Base-by-base conservation (phyloP, 2,329 filamentous ascomycete species). In the Orbilia brochopaga region DNA sequence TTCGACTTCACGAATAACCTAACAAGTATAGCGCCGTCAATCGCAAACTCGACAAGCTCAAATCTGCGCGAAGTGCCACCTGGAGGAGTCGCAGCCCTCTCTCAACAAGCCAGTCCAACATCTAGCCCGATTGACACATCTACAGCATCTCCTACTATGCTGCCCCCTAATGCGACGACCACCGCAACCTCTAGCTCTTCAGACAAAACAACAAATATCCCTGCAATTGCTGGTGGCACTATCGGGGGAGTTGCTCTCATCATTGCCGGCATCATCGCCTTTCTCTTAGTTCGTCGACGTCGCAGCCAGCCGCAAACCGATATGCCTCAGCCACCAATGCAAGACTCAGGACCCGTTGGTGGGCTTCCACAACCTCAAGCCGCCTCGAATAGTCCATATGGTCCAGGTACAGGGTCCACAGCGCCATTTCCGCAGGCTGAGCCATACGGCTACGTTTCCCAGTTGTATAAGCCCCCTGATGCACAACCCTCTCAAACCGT, bases 1-100 rank as follows among this genome's bases (percentile, higher is more conserved):
- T 72, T 72, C 35, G 67, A 72, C 32, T 72, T 56, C 11, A 65
- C 67, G 2, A 72, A 72, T 56, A 72, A 72, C 35, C 48, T 19
- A 7, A 72, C 67, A 19, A 63, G 58, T 13, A 32, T 72, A 17
- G 67, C 67, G 4, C 60, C 51, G 35, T 65, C 67, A 2, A 42
- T 72, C 27, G 27, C 50, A 11, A 72, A 72, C 42, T 72, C 67
- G 0, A 65, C 67, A 35, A 23, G 50, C 24, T 72, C 67, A 6
- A 65, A 48, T 1, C 27, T 72, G 15, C 40, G 51, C n/a, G 67
- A 72, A 37, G 67, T 72, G 2, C 55, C 67, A 0, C 42, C 55
- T 35, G 60, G 60, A 10, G 67, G 67, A 4, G 55, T 72, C 37
- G 21, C 42, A 44, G 67, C 60, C 32, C 46, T 72, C 30, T 8